Conservation (phyloP, 129 eudicot genomes). For the Helianthus tuberosus region DNA sequence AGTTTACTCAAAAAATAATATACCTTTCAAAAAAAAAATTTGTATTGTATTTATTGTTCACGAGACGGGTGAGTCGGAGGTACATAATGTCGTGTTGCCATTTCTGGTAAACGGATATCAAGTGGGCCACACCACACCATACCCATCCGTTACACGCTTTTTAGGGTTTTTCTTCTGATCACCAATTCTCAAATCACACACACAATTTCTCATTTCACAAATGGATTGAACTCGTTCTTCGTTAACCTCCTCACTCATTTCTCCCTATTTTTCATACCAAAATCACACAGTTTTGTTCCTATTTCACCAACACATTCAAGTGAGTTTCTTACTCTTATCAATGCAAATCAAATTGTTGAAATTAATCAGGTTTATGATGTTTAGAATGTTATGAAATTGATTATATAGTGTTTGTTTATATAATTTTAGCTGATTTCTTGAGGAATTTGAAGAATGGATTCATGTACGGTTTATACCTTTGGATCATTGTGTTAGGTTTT, state of each 20-base stretch:
- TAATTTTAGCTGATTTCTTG: slow-evolving; percentile 25
- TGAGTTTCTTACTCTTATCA: slow-evolving; percentile 14
- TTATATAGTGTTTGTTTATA: neutral
- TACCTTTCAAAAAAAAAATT: too few relatives aligned
- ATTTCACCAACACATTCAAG: slow-evolving; percentile 12
- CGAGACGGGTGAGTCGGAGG: slow-evolving; percentile 10
- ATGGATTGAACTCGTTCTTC: slow-evolving; percentile 17
- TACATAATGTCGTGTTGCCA: slow-evolving; percentile 32
- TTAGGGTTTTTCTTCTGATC: slow-evolving; percentile 31
- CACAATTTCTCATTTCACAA: neutral
- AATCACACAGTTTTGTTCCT: neutral
- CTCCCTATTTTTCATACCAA: slow-evolving; percentile 6
- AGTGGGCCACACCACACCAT: slow-evolving; percentile 30
- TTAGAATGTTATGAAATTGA: slow-evolving; percentile 4
- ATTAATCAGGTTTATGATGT: neutral
- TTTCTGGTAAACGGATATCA: slow-evolving; percentile 42
- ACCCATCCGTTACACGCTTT: slow-evolving; percentile 9
- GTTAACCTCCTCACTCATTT: neutral
- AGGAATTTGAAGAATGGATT: slow-evolving; percentile 7
- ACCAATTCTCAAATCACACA: neutral
- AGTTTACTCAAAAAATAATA: too few relatives aligned
- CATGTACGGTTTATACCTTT: neutral
- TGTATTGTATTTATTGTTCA: too few relatives aligned
- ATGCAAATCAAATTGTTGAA: neutral
- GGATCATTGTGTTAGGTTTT: slow-evolving; percentile 13